Base-by-base conservation (phyloP, 495 filamentous ascomycete genomes). In the Jackrogersella minutella region DNA sequence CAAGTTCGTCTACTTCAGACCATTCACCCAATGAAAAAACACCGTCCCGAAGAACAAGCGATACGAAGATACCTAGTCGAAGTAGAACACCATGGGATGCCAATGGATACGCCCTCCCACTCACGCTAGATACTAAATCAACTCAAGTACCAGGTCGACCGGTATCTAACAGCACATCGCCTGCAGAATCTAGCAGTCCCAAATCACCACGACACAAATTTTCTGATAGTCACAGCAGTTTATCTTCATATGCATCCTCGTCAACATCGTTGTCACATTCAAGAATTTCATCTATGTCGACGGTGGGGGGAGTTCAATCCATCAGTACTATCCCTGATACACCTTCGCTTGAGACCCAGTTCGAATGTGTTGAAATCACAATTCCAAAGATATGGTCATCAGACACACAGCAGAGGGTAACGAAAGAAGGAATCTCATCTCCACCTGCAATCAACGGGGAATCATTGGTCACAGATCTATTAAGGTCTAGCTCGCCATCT, bases 41-140 rank as follows among this genome's bases (percentile, higher is more conserved):
- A 2, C 60, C 57, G 26, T 58, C 72, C 7, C 46, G 63, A 19
- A 62, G 66, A 30, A 63, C 50, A 5, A 72, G 73, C 52, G 76
- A 71, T 44, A 54, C 71, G 10, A 64, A 53, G 28, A 67, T 72
- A 24, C 73, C 76, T 13, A 72, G 62, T 44, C 62, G 76, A 54
- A 79, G 68, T 58, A 75, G 79, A 21, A 82, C 74, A 6, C 80
- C 80, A 37, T 84, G 80, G 81, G 76, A 81, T 53, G 80, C 76
- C 13, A 77, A 76, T 40, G 79, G 76, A 31, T 81, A 77, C 37
- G 72, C 73, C 3, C 72, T 81, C 17, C 77, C 78, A 2, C 56
- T 72, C 47, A 69, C 72, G 4, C 40, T 74, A 19, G 69, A 78
- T 43, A 74, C 73, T 8, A 75, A 74, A 56, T 67, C 66, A 62